A percentile compares a stretch with the other conserved stretches of the same genome.
Conservation (phyloP, 768 basidiomycete species). For the Boletus rex-veris region DNA sequence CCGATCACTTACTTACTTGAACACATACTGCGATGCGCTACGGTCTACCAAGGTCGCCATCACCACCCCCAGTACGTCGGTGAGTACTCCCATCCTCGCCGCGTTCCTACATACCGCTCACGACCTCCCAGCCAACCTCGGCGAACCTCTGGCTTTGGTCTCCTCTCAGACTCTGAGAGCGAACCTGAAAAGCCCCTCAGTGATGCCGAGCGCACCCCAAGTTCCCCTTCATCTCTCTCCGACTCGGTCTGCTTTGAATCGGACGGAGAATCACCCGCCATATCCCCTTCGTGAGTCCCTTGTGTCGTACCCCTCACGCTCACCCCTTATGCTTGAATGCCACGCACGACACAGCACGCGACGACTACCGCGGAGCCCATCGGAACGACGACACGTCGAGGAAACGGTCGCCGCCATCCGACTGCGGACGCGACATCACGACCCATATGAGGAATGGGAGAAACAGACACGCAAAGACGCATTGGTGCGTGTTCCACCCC, state of each 20-base stretch:
- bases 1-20: neutral
- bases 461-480: slow-evolving; percentile 46
- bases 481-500: slow-evolving; percentile 33
- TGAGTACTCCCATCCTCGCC: slow-evolving; percentile 11
- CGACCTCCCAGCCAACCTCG: slow-evolving; percentile 18
- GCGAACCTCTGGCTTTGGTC: slow-evolving; percentile 51
- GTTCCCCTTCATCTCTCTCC: slow-evolving; percentile 34
- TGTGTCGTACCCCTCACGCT: neutral
- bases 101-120: slow-evolving; percentile 8
- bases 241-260: slow-evolving; percentile 43
- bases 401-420: slow-evolving; percentile 48
- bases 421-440: slow-evolving; percentile 40
- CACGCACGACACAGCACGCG: slow-evolving; percentile 14
- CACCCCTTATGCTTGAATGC: neutral
- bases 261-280: slow-evolving; percentile 37
- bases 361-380: slow-evolving; percentile 21
- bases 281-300: slow-evolving; percentile 33
- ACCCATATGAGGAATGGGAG: slow-evolving; percentile 52
- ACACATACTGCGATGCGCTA: slow-evolving; percentile 44
- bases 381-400: slow-evolving; percentile 37
- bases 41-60: slow-evolving; percentile 48
- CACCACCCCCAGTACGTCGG: slow-evolving; percentile 47
- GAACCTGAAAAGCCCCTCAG: slow-evolving; percentile 32
- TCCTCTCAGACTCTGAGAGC: slow-evolving; percentile 48
- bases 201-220: slow-evolving; percentile 35